Evolutionary conservation across 202 grass and related monocot genomes (phyloP).

Genomic region (Panicum virgatum): DNA sequence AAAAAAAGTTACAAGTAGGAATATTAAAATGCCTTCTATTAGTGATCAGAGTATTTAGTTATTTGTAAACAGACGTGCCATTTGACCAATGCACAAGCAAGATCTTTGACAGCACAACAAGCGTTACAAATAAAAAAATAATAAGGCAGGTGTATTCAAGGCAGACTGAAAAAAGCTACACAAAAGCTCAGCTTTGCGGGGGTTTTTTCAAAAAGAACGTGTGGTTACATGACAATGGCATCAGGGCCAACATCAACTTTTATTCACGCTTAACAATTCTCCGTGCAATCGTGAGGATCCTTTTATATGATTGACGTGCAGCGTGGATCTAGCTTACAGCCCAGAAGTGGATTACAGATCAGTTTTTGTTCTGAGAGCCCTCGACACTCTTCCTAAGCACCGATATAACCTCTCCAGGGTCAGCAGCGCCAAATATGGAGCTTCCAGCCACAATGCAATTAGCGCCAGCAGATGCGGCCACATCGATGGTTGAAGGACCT

Average conservation of each 20-base stretch:
- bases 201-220: neutral
- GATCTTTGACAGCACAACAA: neutral
- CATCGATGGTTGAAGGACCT: slow-evolving; percentile 85
- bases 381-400: slow-evolving; percentile 74
- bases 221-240: neutral
- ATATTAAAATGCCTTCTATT: neutral
- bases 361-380: slow-evolving; percentile 56
- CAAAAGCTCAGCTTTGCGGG: neutral
- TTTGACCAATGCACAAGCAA: neutral
- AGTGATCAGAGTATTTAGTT: neutral
- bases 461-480: slow-evolving; percentile 76
- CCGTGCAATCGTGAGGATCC: neutral
- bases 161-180: neutral
- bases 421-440: slow-evolving; percentile 74
- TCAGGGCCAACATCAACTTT: slow-evolving; percentile 17
- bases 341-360: slow-evolving; percentile 20
- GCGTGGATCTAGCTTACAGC: slow-evolving; percentile 23
- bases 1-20: neutral
- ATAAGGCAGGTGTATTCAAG: neutral
- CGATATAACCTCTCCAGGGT: slow-evolving; percentile 73
- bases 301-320: neutral
- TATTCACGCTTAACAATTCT: slow-evolving; percentile 26
- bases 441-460: slow-evolving; percentile 97
- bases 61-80: neutral
- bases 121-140: neutral